Evolutionary conservation across 495 filamentous ascomycete genomes (phyloP).

Genomic region (Terfezia boudieri): DNA sequence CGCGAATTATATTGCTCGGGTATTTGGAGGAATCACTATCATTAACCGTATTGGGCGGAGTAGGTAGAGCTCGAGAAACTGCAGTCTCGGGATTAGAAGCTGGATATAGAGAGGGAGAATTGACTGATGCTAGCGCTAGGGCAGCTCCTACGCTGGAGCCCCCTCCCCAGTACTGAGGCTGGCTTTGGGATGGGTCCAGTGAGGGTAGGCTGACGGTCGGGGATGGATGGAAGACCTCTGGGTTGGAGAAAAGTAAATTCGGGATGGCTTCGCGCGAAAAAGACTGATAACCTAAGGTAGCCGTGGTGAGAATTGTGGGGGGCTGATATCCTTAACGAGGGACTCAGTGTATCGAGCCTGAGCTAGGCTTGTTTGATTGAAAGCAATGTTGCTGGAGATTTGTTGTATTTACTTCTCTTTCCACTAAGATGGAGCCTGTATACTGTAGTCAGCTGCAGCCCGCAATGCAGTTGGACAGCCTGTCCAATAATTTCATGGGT

Average conservation of each 20-base stretch:
- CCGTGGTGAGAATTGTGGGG: conserved; percentile 13
- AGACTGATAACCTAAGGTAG: conserved; percentile 16
- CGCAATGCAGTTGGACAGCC: too few species aligned
- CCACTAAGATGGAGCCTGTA: too few species aligned
- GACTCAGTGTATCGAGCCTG: too few species aligned
- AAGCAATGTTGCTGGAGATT: too few species aligned
- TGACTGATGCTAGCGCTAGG: conserved; percentile 10
- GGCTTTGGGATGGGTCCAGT: conserved; percentile 19
- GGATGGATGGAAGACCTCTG: conserved; percentile 15
- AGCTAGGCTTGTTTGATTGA: too few species aligned
- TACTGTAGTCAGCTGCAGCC: too few species aligned
- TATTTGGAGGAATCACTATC: conserved; percentile 9
- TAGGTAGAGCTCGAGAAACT: conserved; percentile 11
- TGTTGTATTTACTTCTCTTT: too few species aligned
- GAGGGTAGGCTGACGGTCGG: conserved; percentile 16
- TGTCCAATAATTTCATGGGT: too few species aligned
- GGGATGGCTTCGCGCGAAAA: conserved; percentile 16
- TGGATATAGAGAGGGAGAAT: conserved; percentile 10
- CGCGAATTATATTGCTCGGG: conserved; percentile 8
- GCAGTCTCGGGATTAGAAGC: conserved; percentile 6
- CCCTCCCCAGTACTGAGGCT: conserved; percentile 19
- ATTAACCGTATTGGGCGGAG: conserved; percentile 11
- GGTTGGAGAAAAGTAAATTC: conserved; percentile 15
- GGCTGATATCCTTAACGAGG: neutral
- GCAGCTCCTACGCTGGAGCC: conserved; percentile 12